A percentile compares a stretch with the other conserved stretches of the same genome.
Evolutionary conservation across 2,329 filamentous ascomycete species (phyloP).

Genomic region (Colletotrichum magnum): DNA sequence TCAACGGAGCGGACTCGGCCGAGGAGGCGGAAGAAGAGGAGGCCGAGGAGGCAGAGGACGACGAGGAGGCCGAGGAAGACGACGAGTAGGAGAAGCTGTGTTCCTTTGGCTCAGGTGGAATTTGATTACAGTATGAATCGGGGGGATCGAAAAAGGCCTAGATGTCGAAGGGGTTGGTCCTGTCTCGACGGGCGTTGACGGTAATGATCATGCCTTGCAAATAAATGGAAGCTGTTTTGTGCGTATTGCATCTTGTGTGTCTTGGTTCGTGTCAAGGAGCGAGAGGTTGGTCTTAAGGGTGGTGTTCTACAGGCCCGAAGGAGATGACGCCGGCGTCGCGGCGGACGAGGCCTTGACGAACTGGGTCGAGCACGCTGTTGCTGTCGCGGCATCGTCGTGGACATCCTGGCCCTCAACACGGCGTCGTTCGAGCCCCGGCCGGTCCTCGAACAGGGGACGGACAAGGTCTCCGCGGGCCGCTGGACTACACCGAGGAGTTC

Average conservation of each 20-base stretch:
- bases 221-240: slow-evolving; percentile 37
- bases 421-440: too few relatives aligned
- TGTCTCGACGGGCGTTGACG: slow-evolving; percentile 42
- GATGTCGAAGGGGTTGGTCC: slow-evolving; percentile 40
- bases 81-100: slow-evolving; percentile 41
- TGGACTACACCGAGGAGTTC: slow-evolving; percentile 44
- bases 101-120: slow-evolving; percentile 16
- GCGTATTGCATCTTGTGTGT: background rate
- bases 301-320: slow-evolving; percentile 1
- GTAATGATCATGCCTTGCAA: slow-evolving; percentile 44
- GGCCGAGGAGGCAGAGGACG: slow-evolving; percentile 47
- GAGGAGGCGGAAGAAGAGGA: slow-evolving; percentile 45
- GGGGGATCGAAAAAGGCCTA: slow-evolving; percentile 41
- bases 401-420: too few relatives aligned
- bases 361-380: too few relatives aligned
- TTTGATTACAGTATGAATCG: slow-evolving; percentile 26
- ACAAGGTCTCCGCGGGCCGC: too few relatives aligned
- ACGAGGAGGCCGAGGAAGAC: slow-evolving; percentile 42
- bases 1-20: slow-evolving; percentile 43
- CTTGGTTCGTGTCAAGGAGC: background rate
- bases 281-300: slow-evolving; percentile 12
- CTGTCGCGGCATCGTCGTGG: slow-evolving; percentile 16
- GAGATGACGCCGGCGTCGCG: background rate
- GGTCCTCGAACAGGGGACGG: too few relatives aligned
- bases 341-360: background rate